Conservation (phyloP, 495 filamentous ascomycete species). For the Neurospora sp. region DNA sequence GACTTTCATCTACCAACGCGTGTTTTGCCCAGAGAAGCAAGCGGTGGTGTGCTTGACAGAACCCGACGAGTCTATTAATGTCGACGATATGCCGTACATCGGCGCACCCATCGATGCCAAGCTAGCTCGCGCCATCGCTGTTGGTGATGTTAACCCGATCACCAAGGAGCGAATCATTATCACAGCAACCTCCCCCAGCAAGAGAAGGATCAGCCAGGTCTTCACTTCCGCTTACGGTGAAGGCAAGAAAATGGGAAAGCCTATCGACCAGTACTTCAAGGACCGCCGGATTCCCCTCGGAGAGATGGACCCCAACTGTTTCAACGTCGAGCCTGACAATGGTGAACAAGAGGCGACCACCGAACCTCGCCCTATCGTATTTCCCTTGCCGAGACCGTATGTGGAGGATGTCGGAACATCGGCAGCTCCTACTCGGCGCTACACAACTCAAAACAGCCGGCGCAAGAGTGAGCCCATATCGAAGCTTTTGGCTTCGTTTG, state of each 20-base stretch:
- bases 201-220: slow-evolving; percentile 32
- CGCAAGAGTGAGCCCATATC: slow-evolving; percentile 32
- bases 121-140: slow-evolving; percentile 66
- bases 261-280: slow-evolving; percentile 73
- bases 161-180: slow-evolving; percentile 62
- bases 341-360: slow-evolving; percentile 8
- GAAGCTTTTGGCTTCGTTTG: slow-evolving; percentile 18
- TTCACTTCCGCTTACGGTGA: slow-evolving; percentile 18
- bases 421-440: slow-evolving; percentile 10
- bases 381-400: slow-evolving; percentile 40
- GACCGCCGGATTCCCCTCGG: slow-evolving; percentile 62
- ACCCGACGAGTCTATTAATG: slow-evolving; percentile 46
- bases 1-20: slow-evolving; percentile 89
- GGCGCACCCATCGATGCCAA: slow-evolving; percentile 58
- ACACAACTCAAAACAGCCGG: slow-evolving; percentile 19
- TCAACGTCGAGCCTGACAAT: slow-evolving; percentile 31
- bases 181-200: slow-evolving; percentile 16
- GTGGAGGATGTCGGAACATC: slow-evolving; percentile 18
- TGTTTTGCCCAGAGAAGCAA: slow-evolving; percentile 69
- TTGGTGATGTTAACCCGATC: slow-evolving; percentile 78
- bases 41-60: slow-evolving; percentile 63
- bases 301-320: slow-evolving; percentile 79
- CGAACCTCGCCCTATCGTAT: slow-evolving; percentile 29
- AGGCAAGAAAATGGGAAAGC: slow-evolving; percentile 43
- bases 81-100: slow-evolving; percentile 66